Conservation (phyloP, 2,329 filamentous ascomycete genomes). For the Aureobasidium melanogenum region DNA sequence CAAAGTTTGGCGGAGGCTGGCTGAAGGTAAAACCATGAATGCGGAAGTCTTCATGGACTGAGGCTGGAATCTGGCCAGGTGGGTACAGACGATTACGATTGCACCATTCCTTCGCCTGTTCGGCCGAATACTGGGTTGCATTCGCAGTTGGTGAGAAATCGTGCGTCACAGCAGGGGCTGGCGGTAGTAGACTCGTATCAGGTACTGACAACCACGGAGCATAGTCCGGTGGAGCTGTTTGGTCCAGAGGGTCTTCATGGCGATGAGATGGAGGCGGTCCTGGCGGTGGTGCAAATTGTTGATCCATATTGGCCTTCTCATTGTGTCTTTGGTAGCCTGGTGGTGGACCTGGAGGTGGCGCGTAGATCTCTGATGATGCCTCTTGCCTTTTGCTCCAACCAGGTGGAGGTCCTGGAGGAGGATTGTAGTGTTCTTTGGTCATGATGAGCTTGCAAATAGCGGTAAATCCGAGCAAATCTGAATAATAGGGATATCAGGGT, state of each 20-base stretch:
- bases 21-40: constrained; percentile 34
- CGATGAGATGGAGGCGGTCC: constrained; percentile 27
- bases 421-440: constrained; percentile 20
- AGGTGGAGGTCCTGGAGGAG: constrained; percentile 25
- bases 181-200: constrained; percentile 63
- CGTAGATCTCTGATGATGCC: constrained; percentile 15
- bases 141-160: constrained; percentile 61
- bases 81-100: constrained; percentile 47
- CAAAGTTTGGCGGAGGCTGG: constrained; percentile 38
- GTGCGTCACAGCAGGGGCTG: constrained; percentile 59
- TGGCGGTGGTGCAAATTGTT: constrained; percentile 26
- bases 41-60: constrained; percentile 12
- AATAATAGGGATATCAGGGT: neutral
- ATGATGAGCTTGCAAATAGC: neutral
- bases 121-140: constrained; percentile 54
- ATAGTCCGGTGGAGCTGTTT: constrained; percentile 43
- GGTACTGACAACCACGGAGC: constrained; percentile 69
- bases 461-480: neutral
- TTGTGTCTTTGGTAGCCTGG: constrained; percentile 14
- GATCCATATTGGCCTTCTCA: neutral
- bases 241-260: neutral
- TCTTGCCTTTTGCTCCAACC: constrained; percentile 15
- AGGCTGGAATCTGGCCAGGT: constrained; percentile 34
- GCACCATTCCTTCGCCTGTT: constrained; percentile 60
- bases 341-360: constrained; percentile 24